A percentile compares a stretch with the other conserved stretches of the same genome.
phyloP scores from a whole-genome alignment of 2,329 filamentous ascomycete species.

The Delphinella strobiligena region DNA sequence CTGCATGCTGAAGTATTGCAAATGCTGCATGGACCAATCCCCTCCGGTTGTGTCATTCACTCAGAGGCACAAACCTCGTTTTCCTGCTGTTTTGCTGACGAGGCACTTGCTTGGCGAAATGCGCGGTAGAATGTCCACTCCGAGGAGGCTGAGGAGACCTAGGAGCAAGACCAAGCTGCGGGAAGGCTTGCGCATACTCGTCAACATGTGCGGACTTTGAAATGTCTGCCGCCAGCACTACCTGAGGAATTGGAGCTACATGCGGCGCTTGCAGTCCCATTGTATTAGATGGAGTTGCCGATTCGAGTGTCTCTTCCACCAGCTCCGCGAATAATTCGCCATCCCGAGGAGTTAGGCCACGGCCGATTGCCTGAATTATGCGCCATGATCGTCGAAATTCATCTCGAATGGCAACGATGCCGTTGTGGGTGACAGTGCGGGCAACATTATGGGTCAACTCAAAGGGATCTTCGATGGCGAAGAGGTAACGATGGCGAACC shows the following conservation, averaged over 20 bases:
- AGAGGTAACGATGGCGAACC: constrained; percentile 67
- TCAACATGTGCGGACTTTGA: too few species aligned
- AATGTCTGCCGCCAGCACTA: too few species aligned
- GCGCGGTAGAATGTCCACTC: background rate
- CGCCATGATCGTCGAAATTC: constrained; percentile 73
- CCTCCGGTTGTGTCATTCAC: background rate
- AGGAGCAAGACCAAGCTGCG: background rate
- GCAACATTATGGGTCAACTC: constrained; percentile 82
- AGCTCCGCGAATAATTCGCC: constrained; percentile 18
- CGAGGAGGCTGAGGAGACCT: background rate
- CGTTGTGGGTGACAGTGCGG: constrained; percentile 70
- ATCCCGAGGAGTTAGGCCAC: constrained; percentile 15
- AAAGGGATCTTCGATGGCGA: constrained; percentile 88
- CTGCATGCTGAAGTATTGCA: background rate
- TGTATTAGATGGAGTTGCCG: background rate
- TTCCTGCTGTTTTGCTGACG: background rate
- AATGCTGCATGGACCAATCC: background rate
- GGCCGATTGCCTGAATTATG: constrained; percentile 49
- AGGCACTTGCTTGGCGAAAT: background rate
- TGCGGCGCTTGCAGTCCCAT: background rate
- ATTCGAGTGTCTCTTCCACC: constrained; percentile 8
- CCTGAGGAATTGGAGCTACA: background rate
- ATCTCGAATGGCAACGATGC: constrained; percentile 69
- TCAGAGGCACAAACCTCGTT: background rate
- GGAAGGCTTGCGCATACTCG: background rate